Base-by-base conservation (phyloP, 495 filamentous ascomycete species). In the Lasiosphaeria miniovina region DNA sequence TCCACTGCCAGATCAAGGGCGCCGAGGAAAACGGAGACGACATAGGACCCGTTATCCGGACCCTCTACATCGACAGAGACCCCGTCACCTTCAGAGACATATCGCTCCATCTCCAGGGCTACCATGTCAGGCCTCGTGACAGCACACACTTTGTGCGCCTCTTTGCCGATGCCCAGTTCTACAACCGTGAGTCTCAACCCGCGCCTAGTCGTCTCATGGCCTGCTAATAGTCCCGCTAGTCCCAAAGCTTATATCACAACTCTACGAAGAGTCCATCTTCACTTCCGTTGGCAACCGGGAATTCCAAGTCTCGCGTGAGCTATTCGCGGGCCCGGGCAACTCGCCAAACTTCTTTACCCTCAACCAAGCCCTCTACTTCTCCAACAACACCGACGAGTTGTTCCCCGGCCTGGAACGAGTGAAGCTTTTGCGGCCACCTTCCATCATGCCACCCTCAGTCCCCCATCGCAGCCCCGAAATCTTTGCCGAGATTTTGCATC, bases 91-190 rank as follows among this genome's bases (percentile, higher is more conserved):
- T 98, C 68, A 81, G 77, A 59, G 91, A 96, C 65, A 96, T 98
- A 56, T 87, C 88, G 34, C 79, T 91, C 54, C 93, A 98, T 79
- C 77, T 98, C 10, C 93, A 98, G 77, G 93, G 93, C 11, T 98
- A 98, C 74, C 87, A 96, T 73, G 81, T 96, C 60, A 77, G 80
- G 36, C 94, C 93, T n/a, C 80, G 82, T 56, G 89, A 96, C 75
- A 87, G 88, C 46, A 79, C 84, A 32, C 88, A 96, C 71, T 96
- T 90, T 68, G 94, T 97, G 64, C 90, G 87, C 51, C 80, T 97
- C 48, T 97, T 96, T 73, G 91, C 93, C 36, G 93, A 98, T 69
- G 90, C 93, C 4, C 94, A 97, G 69, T 98, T 97, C 75, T 98
- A 97, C 74, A 90, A 82, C 69, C 79, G 89, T 92, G 74, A 68